These are phyloP conservation scores for Eucalyptus curtisii DNA, from an alignment of 345 rosid species.

Conservation along the genomic window DNA sequence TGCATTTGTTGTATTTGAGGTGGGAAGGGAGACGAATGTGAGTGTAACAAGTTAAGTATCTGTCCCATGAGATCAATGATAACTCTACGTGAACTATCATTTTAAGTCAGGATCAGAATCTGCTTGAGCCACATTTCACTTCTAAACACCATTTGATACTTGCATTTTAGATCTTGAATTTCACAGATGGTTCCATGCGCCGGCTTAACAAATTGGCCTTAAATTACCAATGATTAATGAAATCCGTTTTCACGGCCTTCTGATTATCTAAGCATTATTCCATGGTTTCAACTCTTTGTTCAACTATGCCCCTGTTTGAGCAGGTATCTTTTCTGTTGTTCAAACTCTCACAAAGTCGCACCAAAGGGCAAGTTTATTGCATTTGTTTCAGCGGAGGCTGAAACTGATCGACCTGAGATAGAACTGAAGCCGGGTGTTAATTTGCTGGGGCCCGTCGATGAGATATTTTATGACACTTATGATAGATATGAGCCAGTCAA, in stretches of 20 bases:
- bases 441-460: slow-evolving; percentile 79
- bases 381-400: slow-evolving; percentile 88
- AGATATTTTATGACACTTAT: slow-evolving; percentile 71
- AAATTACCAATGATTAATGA: background rate
- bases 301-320: background rate
- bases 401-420: slow-evolving; percentile 64
- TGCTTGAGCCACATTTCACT: background rate
- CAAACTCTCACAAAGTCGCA: slow-evolving; percentile 91
- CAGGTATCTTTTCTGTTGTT: slow-evolving; percentile 97
- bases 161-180: background rate
- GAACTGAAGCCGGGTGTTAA: slow-evolving; percentile 82
- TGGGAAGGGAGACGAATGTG: background rate
- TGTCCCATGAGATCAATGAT: background rate
- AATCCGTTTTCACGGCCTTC: background rate
- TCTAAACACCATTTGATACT: background rate
- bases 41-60: background rate
- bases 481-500: slow-evolving; percentile 80
- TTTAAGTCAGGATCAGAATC: background rate
- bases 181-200: background rate
- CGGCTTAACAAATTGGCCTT: background rate
- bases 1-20: background rate
- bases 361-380: slow-evolving; percentile 93
- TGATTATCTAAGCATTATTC: background rate
- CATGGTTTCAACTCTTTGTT: background rate
- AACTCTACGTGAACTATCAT: background rate